Evolutionary conservation across 345 rosid species (phyloP).

Genomic region (Linum tenue): DNA sequence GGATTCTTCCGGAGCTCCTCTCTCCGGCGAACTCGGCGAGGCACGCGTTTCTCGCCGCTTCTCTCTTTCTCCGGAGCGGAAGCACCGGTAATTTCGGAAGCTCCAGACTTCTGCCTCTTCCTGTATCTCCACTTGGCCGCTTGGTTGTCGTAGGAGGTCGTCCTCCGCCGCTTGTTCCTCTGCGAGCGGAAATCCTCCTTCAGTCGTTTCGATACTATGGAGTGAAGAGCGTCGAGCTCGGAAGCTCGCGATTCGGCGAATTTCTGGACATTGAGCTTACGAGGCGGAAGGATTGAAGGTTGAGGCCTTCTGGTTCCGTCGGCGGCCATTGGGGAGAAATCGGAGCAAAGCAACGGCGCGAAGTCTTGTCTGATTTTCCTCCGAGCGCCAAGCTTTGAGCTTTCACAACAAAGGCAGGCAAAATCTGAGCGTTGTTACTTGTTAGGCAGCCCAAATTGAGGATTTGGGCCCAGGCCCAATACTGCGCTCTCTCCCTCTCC

Average conservation of each 20-base stretch:
- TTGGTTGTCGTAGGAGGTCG: slow-evolving; percentile 48
- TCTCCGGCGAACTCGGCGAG: slow-evolving; percentile 53
- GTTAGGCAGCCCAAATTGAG: too few species aligned
- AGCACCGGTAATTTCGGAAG: slow-evolving; percentile 15
- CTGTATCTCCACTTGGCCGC: slow-evolving; percentile 36
- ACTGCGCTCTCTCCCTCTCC: too few species aligned
- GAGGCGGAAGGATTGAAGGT: slow-evolving; percentile 33
- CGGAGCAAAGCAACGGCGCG: background rate
- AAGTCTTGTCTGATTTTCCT: too few species aligned
- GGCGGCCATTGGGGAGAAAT: slow-evolving; percentile 22
- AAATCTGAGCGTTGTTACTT: too few species aligned
- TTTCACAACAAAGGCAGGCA: too few species aligned
- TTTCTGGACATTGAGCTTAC: slow-evolving; percentile 53
- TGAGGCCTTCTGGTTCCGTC: slow-evolving; percentile 29
- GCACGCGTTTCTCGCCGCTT: slow-evolving; percentile 17
- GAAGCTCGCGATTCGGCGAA: slow-evolving; percentile 59
- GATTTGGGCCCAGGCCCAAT: too few species aligned
- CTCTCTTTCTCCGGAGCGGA: slow-evolving; percentile 3
- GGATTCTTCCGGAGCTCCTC: slow-evolving; percentile 53
- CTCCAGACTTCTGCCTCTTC: slow-evolving; percentile 34
- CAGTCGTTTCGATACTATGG: slow-evolving; percentile 40
- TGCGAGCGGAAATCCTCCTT: slow-evolving; percentile 48
- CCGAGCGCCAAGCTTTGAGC: too few species aligned
- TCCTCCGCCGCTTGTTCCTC: slow-evolving; percentile 79
- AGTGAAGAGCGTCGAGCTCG: slow-evolving; percentile 65